A percentile compares a stretch with the other conserved stretches of the same genome.
These are phyloP conservation scores for Tricladium varicosporioides DNA, from an alignment of 2,329 filamentous ascomycete genomes.

Conservation along the genomic window DNA sequence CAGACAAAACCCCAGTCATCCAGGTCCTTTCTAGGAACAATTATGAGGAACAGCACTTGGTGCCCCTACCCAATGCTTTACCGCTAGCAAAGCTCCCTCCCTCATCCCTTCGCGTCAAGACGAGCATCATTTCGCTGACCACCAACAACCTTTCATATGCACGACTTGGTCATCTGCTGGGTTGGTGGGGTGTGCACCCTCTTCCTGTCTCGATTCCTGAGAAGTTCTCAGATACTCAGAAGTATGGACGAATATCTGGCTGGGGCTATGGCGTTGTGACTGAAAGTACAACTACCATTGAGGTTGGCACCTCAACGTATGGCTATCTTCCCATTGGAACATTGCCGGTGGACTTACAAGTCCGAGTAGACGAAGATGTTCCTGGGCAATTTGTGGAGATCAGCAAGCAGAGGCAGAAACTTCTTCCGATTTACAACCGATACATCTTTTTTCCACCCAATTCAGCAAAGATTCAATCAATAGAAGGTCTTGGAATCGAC, in stretches of 20 bases:
- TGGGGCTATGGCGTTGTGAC: slow-evolving; percentile 27
- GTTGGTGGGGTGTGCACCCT: slow-evolving; percentile 31
- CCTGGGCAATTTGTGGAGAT: slow-evolving; percentile 19
- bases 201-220: slow-evolving; percentile 22
- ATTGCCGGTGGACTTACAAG: slow-evolving; percentile 25
- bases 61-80: slow-evolving; percentile 18
- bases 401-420: slow-evolving; percentile 21
- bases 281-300: slow-evolving; percentile 21
- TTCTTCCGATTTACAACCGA: slow-evolving; percentile 28
- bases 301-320: slow-evolving; percentile 19
- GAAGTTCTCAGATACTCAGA: slow-evolving; percentile 19
- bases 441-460: slow-evolving; percentile 19
- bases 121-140: slow-evolving; percentile 24
- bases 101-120: slow-evolving; percentile 25
- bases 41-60: slow-evolving; percentile 27
- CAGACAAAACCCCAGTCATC: slow-evolving; percentile 7
- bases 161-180: slow-evolving; percentile 20
- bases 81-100: slow-evolving; percentile 17
- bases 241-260: slow-evolving; percentile 29
- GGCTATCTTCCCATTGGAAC: slow-evolving; percentile 30
- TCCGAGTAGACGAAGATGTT: slow-evolving; percentile 14
- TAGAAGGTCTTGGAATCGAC: slow-evolving; percentile 21
- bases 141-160: slow-evolving; percentile 30
- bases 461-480: not conserved
- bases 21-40: slow-evolving; percentile 26